phyloP scores from a whole-genome alignment of 1,139 yeast species.

The Suzukiozyma palmioleophila region DNA sequence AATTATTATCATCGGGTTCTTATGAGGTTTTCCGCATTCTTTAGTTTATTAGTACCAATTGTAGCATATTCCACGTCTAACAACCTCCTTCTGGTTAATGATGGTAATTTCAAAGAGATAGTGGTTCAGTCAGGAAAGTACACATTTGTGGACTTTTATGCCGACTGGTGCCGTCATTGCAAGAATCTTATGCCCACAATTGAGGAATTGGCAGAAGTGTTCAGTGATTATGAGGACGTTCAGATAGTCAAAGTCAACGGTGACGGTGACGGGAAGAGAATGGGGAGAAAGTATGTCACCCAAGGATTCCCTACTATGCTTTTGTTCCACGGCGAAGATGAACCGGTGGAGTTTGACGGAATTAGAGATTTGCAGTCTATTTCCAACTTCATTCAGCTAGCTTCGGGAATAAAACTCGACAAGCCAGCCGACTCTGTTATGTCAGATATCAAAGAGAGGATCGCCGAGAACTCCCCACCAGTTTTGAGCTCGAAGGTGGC shows the following conservation, averaged over 20 bases:
- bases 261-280: conserved; percentile 53
- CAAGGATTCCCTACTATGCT: conserved; percentile 65
- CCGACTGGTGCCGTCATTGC: conserved; percentile 83
- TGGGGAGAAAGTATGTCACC: conserved; percentile 51
- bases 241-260: conserved; percentile 64
- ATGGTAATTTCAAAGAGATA: conserved; percentile 49
- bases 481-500: conserved; percentile 12
- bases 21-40: conserved; percentile 4
- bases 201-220: conserved; percentile 53
- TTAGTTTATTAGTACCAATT: conserved; percentile 1
- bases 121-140: conserved; percentile 56
- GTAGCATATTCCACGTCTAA: conserved; percentile 8
- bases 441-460: conserved; percentile 6
- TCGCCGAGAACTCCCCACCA: conserved; percentile 9
- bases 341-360: conserved; percentile 48
- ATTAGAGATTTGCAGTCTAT: conserved; percentile 42
- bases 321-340: conserved; percentile 48
- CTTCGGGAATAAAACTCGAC: conserved; percentile 26
- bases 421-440: conserved; percentile 6
- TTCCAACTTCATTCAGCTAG: conserved; percentile 42
- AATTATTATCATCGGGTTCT: conserved; percentile 1
- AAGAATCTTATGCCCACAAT: conserved; percentile 60
- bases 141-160: conserved; percentile 70
- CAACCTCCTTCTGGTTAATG: conserved; percentile 26
- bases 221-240: conserved; percentile 41